Percentiles rank a stretch among this genome's conserved stretches.
These are phyloP conservation scores for Alternaria ethzedia DNA, from an alignment of 2,329 filamentous ascomycete genomes.

Conservation along the genomic window DNA sequence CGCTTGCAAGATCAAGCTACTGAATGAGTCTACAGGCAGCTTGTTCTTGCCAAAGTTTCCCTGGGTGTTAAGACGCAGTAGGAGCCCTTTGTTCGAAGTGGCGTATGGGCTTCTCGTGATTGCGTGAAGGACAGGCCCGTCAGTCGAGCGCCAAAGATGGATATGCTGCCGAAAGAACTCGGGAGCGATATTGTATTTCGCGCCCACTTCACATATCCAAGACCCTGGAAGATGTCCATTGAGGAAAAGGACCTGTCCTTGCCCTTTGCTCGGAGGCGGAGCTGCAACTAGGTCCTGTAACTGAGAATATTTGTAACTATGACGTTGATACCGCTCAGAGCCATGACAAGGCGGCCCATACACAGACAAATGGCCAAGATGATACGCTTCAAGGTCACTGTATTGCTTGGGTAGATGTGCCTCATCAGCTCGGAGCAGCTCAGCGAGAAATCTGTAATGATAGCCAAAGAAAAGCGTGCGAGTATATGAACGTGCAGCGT, in stretches of 20 bases:
- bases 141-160: constrained; percentile 9
- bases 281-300: background rate
- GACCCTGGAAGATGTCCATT: constrained; percentile 12
- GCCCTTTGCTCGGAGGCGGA: background rate
- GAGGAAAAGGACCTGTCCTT: constrained; percentile 12
- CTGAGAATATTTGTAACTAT: background rate
- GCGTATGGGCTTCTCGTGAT: background rate
- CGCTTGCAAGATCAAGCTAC: background rate
- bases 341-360: background rate
- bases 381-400: constrained; percentile 5
- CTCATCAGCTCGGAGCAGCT: constrained; percentile 1
- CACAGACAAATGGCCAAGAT: background rate
- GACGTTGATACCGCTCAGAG: background rate
- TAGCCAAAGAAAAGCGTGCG: constrained; percentile 11
- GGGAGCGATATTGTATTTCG: constrained; percentile 3
- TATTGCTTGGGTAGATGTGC: background rate
- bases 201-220: constrained; percentile 8
- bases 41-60: background rate
- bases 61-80: constrained; percentile 9
- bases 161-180: constrained; percentile 15
- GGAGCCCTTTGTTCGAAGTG: background rate
- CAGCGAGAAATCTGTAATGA: constrained; percentile 10
- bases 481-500: constrained; percentile 11
- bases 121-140: constrained; percentile 8
- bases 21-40: background rate